Evolutionary conservation across 495 filamentous ascomycete genomes (phyloP).

Genomic region (Wilcoxina mikolae): DNA sequence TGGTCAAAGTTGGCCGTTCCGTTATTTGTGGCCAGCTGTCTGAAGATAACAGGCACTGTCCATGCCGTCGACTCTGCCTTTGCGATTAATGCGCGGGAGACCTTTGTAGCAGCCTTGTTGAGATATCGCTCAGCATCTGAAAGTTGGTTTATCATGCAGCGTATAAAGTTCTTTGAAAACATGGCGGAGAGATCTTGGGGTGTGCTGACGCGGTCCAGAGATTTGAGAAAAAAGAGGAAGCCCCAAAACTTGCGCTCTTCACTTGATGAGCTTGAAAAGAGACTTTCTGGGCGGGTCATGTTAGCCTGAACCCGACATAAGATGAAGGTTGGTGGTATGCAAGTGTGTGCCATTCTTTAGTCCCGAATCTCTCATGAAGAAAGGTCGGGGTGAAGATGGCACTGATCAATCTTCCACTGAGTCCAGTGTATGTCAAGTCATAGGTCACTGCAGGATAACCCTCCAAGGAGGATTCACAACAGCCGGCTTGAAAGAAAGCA

Average conservation of each 20-base stretch:
- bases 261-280: constrained; percentile 68
- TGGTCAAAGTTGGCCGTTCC: constrained; percentile 72
- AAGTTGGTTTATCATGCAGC: constrained; percentile 74
- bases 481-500: constrained; percentile 8
- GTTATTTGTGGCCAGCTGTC: constrained; percentile 48
- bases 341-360: constrained; percentile 14
- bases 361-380: constrained; percentile 13
- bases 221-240: constrained; percentile 66
- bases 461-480: constrained; percentile 9
- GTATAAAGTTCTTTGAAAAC: constrained; percentile 71
- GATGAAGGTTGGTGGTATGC: background rate
- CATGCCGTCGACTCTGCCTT: constrained; percentile 51
- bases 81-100: constrained; percentile 49
- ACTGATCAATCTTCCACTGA: constrained; percentile 9
- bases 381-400: constrained; percentile 9
- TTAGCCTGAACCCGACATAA: constrained; percentile 10
- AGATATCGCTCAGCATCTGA: constrained; percentile 70
- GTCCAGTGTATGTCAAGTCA: constrained; percentile 8
- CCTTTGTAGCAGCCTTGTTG: constrained; percentile 61
- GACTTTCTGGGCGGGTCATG: constrained; percentile 40
- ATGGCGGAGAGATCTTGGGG: constrained; percentile 34
- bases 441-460: constrained; percentile 7
- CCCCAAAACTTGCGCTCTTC: constrained; percentile 82
- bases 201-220: constrained; percentile 33
- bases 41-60: constrained; percentile 44